Conservation (phyloP, 106 monocot species). For the Apostasia ramifera region DNA sequence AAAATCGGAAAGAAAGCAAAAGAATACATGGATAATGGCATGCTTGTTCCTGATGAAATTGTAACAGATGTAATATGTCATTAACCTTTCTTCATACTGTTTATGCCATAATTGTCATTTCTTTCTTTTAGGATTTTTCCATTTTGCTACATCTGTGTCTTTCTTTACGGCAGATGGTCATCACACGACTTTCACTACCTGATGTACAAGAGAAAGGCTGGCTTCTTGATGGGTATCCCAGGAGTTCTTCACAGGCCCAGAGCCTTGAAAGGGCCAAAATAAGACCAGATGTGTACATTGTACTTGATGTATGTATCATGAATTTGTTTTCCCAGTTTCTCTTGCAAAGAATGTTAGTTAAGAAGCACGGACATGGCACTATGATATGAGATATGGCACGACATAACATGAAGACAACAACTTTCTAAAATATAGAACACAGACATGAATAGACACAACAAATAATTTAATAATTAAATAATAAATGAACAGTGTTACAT, state of each 20-base stretch:
- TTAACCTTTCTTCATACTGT: not conserved
- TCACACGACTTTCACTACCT: slow-evolving; percentile 43
- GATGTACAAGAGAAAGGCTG: slow-evolving; percentile 80
- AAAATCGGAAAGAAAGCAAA: slow-evolving; percentile 88
- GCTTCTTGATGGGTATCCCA: slow-evolving; percentile 97
- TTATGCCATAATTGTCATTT: not conserved
- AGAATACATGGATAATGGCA: slow-evolving; percentile 83
- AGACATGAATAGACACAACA: too few species aligned
- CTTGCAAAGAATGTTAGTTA: too few species aligned
- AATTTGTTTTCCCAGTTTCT: too few species aligned
- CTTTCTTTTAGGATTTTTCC: not conserved
- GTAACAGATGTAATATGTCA: slow-evolving; percentile 61
- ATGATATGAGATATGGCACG: too few species aligned
- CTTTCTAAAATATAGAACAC: too few species aligned
- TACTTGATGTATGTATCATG: slow-evolving; percentile 62
- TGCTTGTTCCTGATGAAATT: slow-evolving; percentile 83
- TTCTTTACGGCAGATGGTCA: slow-evolving; percentile 56
- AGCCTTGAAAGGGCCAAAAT: slow-evolving; percentile 70
- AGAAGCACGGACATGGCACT: too few species aligned
- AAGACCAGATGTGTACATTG: slow-evolving; percentile 71
- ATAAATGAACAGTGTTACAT: too few species aligned
- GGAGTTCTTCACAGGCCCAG: slow-evolving; percentile 65
- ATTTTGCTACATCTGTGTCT: not conserved
- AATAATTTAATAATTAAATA: too few species aligned
- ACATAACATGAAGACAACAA: too few species aligned